Percentiles rank a stretch among this genome's conserved stretches.
Conservation (phyloP, 2,329 filamentous ascomycete genomes). For the Thielaviopsis cerberus region DNA sequence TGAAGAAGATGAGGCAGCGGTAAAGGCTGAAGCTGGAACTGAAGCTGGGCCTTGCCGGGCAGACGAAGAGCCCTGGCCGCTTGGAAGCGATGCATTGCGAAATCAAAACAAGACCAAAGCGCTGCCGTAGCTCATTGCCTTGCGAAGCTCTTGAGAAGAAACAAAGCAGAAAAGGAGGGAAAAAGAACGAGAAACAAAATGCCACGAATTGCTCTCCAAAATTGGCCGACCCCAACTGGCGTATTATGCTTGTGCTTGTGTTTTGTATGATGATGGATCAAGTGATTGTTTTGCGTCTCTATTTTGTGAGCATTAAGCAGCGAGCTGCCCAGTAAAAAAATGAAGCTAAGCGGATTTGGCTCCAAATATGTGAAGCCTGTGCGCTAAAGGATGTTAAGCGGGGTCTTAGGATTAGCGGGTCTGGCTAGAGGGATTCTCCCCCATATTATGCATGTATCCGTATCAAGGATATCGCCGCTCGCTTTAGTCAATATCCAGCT, state of each 20-base stretch:
- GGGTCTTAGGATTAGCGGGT: neutral
- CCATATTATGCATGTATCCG: slow-evolving; percentile 7
- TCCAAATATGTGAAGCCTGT: neutral
- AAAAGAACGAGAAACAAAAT: neutral
- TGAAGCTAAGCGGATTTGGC: neutral
- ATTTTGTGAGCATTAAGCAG: neutral
- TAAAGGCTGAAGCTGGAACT: too few species aligned
- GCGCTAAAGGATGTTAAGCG: neutral
- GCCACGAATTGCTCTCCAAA: neutral
- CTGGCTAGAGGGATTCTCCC: slow-evolving; percentile 1
- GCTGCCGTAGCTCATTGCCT: neutral
- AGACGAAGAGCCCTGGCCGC: neutral
- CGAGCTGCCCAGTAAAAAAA: neutral
- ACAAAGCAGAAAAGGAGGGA: neutral
- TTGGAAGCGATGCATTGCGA: neutral
- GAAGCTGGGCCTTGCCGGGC: neutral
- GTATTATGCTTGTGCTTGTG: too few species aligned
- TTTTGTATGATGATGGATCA: neutral
- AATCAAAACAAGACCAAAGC: neutral
- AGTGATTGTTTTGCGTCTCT: neutral
- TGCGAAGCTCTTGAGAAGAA: neutral
- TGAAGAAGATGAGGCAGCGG: neutral
- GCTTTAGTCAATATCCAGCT: too few species aligned
- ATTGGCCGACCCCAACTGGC: too few species aligned
- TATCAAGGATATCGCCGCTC: neutral